Base-by-base conservation (phyloP, 192 early-diverging fungal species). In the Chytriomyces sp. region DNA sequence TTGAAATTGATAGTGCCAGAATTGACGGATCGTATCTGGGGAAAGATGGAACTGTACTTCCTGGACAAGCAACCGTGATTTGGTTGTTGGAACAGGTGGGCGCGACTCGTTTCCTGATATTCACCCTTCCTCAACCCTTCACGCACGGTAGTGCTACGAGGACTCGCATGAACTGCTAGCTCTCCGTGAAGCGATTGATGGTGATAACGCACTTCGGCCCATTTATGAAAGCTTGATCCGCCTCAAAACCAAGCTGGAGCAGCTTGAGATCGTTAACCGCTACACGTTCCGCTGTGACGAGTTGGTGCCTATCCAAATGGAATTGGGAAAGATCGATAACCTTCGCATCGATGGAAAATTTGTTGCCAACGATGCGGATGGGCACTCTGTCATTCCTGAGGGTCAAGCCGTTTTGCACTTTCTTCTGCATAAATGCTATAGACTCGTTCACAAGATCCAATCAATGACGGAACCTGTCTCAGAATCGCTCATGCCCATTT, bases 301-400 rank as follows among this genome's bases (percentile, higher is more conserved):
- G 31, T 39, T 82, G 19, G 38, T 73, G 31, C 71, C 63, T 31
- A 39, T 79, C 60, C 90, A 92, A 63, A 85, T 89, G 40, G 91
- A 92, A 80, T 75, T 96, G 61, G 89, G 86, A 52, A 88, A 93
- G 39, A 92, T 96, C 72, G 91, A 93, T 66, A 85, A 87, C n/a
- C 77, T 93, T 78, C 88, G 94, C 49, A 86, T 82, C 22, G 86
- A 93, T 75, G 94, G 94, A 56, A 92, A 93, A 73, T 96, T 96
- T 70, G 83, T 90, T 57, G 91, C 12, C 6, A 4, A 12, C 8
- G 34, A 92, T 57, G n/a, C n/a, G n/a, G 44, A 49, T 52, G 30
- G 44, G 22, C 76, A 84, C 37, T 90, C 92, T 33, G 75, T 83
- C 59, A 80, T 91, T 0, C 87, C 89, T 0, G 88, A 84, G 30